Base-by-base conservation (phyloP, 176 grass and related monocot genomes). In the Rhynchospora pubera region DNA sequence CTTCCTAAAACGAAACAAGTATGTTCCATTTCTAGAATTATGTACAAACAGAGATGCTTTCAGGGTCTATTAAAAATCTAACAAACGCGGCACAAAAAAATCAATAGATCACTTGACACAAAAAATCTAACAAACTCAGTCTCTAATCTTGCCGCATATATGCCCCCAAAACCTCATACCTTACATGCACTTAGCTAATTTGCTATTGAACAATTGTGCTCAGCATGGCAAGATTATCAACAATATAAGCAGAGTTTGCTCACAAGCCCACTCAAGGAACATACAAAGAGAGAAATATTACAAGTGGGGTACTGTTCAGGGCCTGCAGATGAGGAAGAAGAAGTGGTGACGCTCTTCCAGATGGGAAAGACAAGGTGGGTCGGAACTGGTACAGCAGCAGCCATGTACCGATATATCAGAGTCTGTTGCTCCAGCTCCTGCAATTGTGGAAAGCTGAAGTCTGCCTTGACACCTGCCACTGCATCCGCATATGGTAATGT, bases 371-470 rank as follows among this genome's bases (percentile, higher is more conserved):
- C 87, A 48, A 99, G 97, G 71, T 99, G 97, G 15, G 90, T 89
- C 42, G 97, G 97, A 62, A 99, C 93, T 18, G 97, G 97, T 56
- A 99, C 91, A 76, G 87, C 87, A 5, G 93, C 93, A 78, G 89
- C 84, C 97, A 99, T 93, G 88, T 99, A 99, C 61, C 91, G 92
- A 85, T 93, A 96, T 30, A 99, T 90, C 56, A 94, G 86, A 39
- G 97, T 92, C 73, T 99, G 97, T 83, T 96, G 97, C 79, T 99
- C 97, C 53, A 99, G 86, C 80, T 99, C 97, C 83, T 99, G 97
- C 63, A 96, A 85, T 82, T 99, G 97, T 64, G 91, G 88, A 2
- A 93, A 88, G 60, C 85, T 88, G 89, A 99, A 96, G 46, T 83
- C 80, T 0, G 87, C 80, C 10, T 91, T 90, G 44, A 90, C 89